phyloP scores from a whole-genome alignment of 2,329 filamentous ascomycete species.

The Colletotrichum paranaense region DNA sequence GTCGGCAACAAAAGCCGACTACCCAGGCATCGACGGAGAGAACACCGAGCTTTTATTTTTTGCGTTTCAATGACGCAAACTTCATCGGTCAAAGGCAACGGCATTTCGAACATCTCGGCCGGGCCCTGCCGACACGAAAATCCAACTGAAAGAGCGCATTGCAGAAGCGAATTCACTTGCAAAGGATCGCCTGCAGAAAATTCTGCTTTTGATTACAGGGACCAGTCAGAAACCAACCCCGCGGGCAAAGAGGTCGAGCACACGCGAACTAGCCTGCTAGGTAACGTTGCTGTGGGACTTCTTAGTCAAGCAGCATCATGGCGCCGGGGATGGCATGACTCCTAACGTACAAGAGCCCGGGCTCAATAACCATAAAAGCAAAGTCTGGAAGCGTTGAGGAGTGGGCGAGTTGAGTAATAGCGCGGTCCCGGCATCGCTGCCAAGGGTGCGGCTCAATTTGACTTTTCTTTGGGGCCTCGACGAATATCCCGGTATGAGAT shows the following conservation, averaged over 20 bases:
- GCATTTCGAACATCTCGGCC: neutral
- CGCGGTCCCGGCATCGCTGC: neutral
- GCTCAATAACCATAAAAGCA: neutral
- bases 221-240: conserved; percentile 3
- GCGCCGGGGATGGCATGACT: conserved; percentile 10
- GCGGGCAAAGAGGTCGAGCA: neutral
- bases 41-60: neutral
- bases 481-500: neutral
- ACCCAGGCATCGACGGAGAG: neutral
- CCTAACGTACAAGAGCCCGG: neutral
- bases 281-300: conserved; percentile 1
- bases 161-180: neutral
- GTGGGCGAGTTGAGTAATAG: conserved; percentile 16
- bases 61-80: neutral
- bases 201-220: neutral
- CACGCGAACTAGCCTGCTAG: neutral
- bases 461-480: neutral
- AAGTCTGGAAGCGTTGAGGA: neutral
- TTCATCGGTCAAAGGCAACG: neutral
- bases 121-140: conserved; percentile 3
- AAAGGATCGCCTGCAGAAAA: neutral
- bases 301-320: conserved; percentile 15
- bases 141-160: neutral
- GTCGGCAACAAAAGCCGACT: neutral
- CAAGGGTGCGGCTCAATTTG: conserved; percentile 25